Base-by-base conservation (phyloP, 2,329 filamentous ascomycete genomes). In the Pseudogymnoascus sp. region DNA sequence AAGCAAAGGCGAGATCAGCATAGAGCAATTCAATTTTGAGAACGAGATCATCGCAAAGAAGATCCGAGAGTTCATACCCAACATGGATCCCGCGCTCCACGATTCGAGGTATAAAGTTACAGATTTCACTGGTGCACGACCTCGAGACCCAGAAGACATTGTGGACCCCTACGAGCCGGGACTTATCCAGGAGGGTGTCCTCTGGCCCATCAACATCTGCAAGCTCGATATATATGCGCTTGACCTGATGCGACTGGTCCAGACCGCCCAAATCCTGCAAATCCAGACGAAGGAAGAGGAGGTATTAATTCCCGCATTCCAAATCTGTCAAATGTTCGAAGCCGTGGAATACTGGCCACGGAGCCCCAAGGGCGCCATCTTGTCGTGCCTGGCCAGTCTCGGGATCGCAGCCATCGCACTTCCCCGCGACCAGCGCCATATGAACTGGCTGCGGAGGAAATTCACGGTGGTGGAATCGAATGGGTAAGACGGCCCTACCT, bases 281-380 rank as follows among this genome's bases (percentile, higher is more conserved):
- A 66, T 64, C 25, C 73, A 78, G 50, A 75, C 80, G 1, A 77
- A 77, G 42, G 68, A 79, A 11, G 84, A 89, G 61, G 70, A 93
- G 62, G 78, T 78, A 3, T 73, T 78, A 1, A 80, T 89, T 63
- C 44, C 44, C 12, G 88, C 91, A 1, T 83, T 88, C 67, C 81
- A 83, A 62, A 86, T 88, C 44, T 92, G 89, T 71, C 87, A 90
- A 69, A 81, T 93, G 64, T 92, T 92, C 64, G 91, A 95, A 74
- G 84, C 88, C 0, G 82, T 97, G 38, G 83, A 90, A 67, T 81
- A 82, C 64, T 94, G 87, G 80, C 86, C 89, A 0, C 78, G 82
- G 0, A 85, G 84, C 18, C 89, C 89, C 0, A 83, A 83, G 25
- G 91, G 91, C 1, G 83, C 84, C 11, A 76, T 93, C 12, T 78